A percentile compares a stretch with the other conserved stretches of the same genome.
phyloP scores from a whole-genome alignment of 768 basidiomycete genomes.

The Tricholoma sp. region DNA sequence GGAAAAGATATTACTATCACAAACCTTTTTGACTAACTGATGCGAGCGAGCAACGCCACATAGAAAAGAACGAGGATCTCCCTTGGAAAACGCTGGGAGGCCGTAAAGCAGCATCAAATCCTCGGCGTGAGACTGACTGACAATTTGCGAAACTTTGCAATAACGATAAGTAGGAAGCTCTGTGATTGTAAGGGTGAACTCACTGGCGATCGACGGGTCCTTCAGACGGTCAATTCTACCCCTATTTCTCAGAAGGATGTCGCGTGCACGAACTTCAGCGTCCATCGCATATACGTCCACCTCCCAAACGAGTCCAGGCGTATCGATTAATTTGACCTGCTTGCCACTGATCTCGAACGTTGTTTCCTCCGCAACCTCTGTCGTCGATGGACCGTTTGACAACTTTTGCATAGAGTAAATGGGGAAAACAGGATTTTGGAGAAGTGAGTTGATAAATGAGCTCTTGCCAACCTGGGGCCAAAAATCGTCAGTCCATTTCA shows the following conservation, averaged over 20 bases:
- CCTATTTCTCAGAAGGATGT: slow-evolving; percentile 73
- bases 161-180: background rate
- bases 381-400: slow-evolving; percentile 67
- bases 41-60: slow-evolving; percentile 70
- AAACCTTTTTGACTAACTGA: slow-evolving; percentile 74
- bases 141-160: slow-evolving; percentile 58
- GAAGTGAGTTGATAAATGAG: slow-evolving; percentile 76
- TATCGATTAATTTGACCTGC: slow-evolving; percentile 72
- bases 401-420: slow-evolving; percentile 54
- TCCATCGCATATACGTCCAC: slow-evolving; percentile 34
- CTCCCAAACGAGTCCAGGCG: slow-evolving; percentile 74
- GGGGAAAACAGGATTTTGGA: slow-evolving; percentile 43
- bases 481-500: slow-evolving; percentile 3
- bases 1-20: slow-evolving; percentile 8
- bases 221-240: slow-evolving; percentile 85
- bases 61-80: slow-evolving; percentile 70
- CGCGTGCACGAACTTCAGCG: slow-evolving; percentile 45
- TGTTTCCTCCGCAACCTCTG: slow-evolving; percentile 60
- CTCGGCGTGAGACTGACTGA: slow-evolving; percentile 62
- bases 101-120: slow-evolving; percentile 90
- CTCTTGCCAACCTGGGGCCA: slow-evolving; percentile 73
- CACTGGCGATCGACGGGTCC: slow-evolving; percentile 68
- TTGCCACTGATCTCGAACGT: slow-evolving; percentile 41
- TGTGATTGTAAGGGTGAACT: slow-evolving; percentile 18
- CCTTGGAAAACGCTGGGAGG: slow-evolving; percentile 70